Base-by-base conservation (phyloP, 2,329 filamentous ascomycete genomes). In the Intubia oerlemansii region DNA sequence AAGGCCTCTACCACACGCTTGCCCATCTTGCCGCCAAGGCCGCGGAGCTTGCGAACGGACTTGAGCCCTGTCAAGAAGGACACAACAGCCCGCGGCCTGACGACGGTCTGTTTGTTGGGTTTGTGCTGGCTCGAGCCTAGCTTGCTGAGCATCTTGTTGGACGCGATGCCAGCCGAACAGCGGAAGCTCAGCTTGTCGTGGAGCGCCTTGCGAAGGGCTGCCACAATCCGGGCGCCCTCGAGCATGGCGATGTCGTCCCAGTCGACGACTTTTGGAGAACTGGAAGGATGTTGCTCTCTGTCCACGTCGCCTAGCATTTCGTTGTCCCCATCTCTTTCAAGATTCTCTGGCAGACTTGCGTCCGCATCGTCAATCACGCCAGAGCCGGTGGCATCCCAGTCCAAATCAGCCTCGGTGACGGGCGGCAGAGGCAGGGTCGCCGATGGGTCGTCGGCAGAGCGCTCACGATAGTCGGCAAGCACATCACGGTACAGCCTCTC, bases 201-300 rank as follows among this genome's bases (percentile, higher is more conserved):
- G 32, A 98, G 62, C 28, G 64, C 57, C 14, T 57, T 56, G 28
- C 88, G 68, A 12, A 95, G 63, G 34, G 68, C 61, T 13, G 80
- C 67, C 19, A 93, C 70, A 41, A 95, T 88, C 44, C 93, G 82
- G 3, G 82, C 84, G 0, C 78, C 88, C 42, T 93, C 68, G 17
- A 80, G 58, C 45, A 91, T 77, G 11, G 68, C 77, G 38, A 95
- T 63, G 54, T 98, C 88, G 47, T 98, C 85, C 88, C 88, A 98
- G 50, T 98, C 88, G 1, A 81, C 80, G 42, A n/a, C n/a, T n/a
- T n/a, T n/a, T n/a, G n/a, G n/a, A n/a, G n/a, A n/a, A n/a, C n/a
- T n/a, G n/a, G n/a, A n/a, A n/a, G n/a, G n/a, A n/a, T n/a, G n/a
- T n/a, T n/a, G n/a, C n/a, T n/a, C n/a, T n/a, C n/a, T n/a, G n/a